Percentiles rank a stretch among this genome's conserved stretches.
Conservation (phyloP, 2,329 filamentous ascomycete species). For the Trichoderma gracile region DNA sequence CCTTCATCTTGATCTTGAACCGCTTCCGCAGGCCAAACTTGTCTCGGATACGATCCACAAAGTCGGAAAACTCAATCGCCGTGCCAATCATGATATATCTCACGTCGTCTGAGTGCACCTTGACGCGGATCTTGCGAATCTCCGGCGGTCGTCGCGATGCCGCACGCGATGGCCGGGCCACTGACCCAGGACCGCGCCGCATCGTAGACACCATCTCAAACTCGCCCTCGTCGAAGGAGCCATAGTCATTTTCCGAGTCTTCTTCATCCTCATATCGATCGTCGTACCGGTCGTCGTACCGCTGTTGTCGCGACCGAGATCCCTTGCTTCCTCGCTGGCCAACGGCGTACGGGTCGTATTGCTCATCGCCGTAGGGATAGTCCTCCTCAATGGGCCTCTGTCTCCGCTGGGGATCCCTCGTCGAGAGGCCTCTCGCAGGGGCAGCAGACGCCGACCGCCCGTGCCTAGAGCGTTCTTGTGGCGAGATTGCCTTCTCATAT, state of each 20-base stretch:
- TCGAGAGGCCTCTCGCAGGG: conserved; percentile 43
- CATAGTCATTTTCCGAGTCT: conserved; percentile 70
- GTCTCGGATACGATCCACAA: conserved; percentile 76
- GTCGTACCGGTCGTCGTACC: conserved; percentile 59
- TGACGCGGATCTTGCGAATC: conserved; percentile 79
- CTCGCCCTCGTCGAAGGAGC: conserved; percentile 71
- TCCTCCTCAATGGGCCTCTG: conserved; percentile 49
- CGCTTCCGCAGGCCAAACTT: conserved; percentile 79
- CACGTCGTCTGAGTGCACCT: conserved; percentile 88
- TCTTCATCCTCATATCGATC: conserved; percentile 59
- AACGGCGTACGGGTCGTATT: conserved; percentile 63
- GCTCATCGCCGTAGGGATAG: conserved; percentile 67
- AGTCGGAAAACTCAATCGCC: conserved; percentile 71
- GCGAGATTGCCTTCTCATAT: conserved; percentile 47
- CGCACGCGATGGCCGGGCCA: conserved; percentile 53
- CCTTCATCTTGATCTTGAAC: conserved; percentile 86
- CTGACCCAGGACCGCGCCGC: conserved; percentile 47
- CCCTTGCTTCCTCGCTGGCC: conserved; percentile 44
- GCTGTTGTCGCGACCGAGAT: conserved; percentile 43
- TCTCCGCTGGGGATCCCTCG: conserved; percentile 37
- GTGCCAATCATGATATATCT: conserved; percentile 86
- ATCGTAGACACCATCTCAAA: conserved; percentile 74
- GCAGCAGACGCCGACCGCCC: conserved; percentile 50
- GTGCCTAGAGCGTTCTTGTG: conserved; percentile 36
- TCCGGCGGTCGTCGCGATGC: conserved; percentile 60